These are phyloP conservation scores for Puccinia coronata DNA, from an alignment of 1,284 basidiomycete species.

Conservation along the genomic window DNA sequence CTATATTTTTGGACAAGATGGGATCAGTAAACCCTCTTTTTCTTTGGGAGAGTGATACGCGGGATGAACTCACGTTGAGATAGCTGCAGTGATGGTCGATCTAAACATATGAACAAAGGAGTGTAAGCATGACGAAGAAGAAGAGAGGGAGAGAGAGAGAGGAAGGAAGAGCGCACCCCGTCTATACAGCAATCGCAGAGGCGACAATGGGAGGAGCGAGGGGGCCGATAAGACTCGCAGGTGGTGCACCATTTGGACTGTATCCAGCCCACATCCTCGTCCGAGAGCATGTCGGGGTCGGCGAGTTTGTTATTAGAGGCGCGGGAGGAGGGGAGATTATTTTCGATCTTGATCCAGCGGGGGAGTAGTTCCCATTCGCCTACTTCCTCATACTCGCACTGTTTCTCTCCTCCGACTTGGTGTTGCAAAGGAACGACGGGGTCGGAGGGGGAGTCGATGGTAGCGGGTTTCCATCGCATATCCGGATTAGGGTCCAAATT, in stretches of 20 bases:
- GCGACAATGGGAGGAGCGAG: constrained; percentile 57
- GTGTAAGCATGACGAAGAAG: background rate
- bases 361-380: constrained; percentile 35
- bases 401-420: constrained; percentile 51
- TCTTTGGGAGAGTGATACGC: background rate
- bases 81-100: constrained; percentile 59
- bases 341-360: constrained; percentile 36
- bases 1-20: background rate
- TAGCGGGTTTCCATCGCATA: constrained; percentile 52
- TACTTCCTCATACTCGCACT: constrained; percentile 49
- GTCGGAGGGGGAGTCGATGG: constrained; percentile 41
- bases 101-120: background rate
- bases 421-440: constrained; percentile 28
- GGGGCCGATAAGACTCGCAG: constrained; percentile 57
- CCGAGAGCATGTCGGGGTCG: background rate
- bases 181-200: constrained; percentile 59
- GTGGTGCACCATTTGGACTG: constrained; percentile 58
- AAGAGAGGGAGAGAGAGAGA: background rate
- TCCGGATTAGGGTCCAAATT: constrained; percentile 56
- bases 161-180: constrained; percentile 51
- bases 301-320: background rate
- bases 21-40: background rate
- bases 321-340: background rate
- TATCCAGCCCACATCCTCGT: constrained; percentile 26
- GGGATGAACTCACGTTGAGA: constrained; percentile 53